Conservation (phyloP, 1,284 basidiomycete species). For the Ceratobasidium sp. region DNA sequence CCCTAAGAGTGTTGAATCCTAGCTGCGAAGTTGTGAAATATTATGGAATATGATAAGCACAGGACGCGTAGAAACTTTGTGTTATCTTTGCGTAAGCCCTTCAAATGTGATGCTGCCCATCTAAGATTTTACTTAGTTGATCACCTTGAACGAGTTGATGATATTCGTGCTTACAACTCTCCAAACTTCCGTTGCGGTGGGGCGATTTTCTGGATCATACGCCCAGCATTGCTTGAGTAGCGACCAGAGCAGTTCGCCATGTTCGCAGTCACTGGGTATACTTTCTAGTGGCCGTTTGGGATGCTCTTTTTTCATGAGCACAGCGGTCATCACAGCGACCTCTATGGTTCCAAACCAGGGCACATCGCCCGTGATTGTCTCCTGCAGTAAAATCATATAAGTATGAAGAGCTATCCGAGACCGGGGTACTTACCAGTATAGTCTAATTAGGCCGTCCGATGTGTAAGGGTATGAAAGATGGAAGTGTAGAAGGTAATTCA, state of each 20-base stretch:
- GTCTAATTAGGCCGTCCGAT: too few species aligned
- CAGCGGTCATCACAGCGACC: not conserved
- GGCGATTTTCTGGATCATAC: not conserved
- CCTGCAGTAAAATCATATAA: not conserved
- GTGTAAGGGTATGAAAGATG: not conserved
- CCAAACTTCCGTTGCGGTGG: not conserved
- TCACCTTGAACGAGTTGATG: not conserved
- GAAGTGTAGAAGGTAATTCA: conserved; percentile 6
- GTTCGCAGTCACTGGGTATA: not conserved
- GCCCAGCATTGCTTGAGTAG: conserved; percentile 25
- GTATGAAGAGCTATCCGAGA: not conserved
- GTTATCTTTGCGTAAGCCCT: not conserved
- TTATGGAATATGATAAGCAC: too few species aligned
- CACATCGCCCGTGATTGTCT: conserved; percentile 8
- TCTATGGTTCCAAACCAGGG: not conserved
- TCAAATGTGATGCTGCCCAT: not conserved
- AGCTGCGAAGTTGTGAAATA: too few species aligned
- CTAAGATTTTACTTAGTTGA: not conserved
- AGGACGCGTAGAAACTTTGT: not conserved
- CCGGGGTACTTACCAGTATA: conserved; percentile 1
- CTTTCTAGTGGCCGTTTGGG: not conserved
- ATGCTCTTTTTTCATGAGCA: not conserved
- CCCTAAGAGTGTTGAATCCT: too few species aligned
- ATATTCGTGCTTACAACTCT: not conserved
- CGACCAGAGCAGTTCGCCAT: conserved; percentile 5